Evolutionary conservation across 2,329 filamentous ascomycete genomes (phyloP).

Genomic region (Colletotrichum noveboracense): DNA sequence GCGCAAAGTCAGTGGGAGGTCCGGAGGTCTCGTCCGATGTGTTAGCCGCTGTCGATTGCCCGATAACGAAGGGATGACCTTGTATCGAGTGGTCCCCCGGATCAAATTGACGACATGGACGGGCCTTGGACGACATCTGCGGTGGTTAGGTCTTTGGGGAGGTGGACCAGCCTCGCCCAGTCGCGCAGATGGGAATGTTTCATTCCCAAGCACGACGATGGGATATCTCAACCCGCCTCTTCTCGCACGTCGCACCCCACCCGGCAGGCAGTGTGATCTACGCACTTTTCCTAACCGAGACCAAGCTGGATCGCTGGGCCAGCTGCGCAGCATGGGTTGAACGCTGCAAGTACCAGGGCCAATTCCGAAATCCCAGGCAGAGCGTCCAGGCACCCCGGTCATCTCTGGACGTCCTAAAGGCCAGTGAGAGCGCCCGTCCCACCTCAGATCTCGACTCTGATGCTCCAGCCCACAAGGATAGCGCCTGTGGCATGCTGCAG

Average conservation of each 20-base stretch:
- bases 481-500: neutral
- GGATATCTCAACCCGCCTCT: slow-evolving; percentile 7
- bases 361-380: neutral
- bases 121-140: neutral
- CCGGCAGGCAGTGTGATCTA: slow-evolving; percentile 15
- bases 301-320: slow-evolving; percentile 15
- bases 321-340: neutral
- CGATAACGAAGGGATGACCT: slow-evolving; percentile 12
- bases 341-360: neutral
- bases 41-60: slow-evolving; percentile 12
- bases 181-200: slow-evolving; percentile 19
- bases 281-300: slow-evolving; percentile 17
- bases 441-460: neutral
- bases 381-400: neutral
- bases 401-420: neutral
- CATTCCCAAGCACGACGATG: slow-evolving; percentile 16
- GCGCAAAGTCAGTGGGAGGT: neutral
- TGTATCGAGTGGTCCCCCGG: slow-evolving; percentile 5
- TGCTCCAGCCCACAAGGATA: neutral
- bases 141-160: neutral
- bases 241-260: neutral
- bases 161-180: slow-evolving; percentile 14
- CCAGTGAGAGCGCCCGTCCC: neutral
- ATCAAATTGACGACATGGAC: neutral
- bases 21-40: slow-evolving; percentile 10